A percentile compares a stretch with the other conserved stretches of the same genome.
phyloP scores from a whole-genome alignment of 164 flowering plant species.

The Cinnamomum chago region DNA sequence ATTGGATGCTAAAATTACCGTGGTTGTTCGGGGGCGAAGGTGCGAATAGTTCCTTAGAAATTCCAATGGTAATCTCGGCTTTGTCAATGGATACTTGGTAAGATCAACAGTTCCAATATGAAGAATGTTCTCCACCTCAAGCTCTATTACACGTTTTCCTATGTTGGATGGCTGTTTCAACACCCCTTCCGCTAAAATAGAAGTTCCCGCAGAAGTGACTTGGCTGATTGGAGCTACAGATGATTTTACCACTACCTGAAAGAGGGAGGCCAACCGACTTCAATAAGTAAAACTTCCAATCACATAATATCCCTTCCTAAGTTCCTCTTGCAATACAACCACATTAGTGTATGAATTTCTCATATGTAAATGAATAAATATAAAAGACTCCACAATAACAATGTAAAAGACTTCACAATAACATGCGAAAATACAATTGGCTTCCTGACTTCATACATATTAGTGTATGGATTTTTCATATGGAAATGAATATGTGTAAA shows the following conservation, averaged over 20 bases:
- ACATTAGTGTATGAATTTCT: background rate
- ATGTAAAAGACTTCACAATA: too few species aligned
- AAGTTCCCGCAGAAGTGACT: constrained; percentile 65
- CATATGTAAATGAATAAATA: background rate
- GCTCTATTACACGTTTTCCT: constrained; percentile 57
- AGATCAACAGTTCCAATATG: constrained; percentile 70
- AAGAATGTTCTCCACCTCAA: constrained; percentile 59
- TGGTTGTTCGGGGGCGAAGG: constrained; percentile 76
- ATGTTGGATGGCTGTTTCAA: constrained; percentile 32
- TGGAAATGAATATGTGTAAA: too few species aligned
- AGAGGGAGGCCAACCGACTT: background rate
- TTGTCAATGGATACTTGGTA: constrained; percentile 60
- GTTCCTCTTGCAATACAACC: background rate
- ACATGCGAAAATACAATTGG: background rate
- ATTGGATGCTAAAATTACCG: constrained; percentile 34
- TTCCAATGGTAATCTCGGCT: constrained; percentile 55
- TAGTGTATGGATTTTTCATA: too few species aligned
- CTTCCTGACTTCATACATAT: background rate
- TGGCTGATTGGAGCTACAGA: constrained; percentile 37
- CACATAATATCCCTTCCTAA: background rate
- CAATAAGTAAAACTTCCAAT: background rate
- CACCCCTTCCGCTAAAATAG: constrained; percentile 72
- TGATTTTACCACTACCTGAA: constrained; percentile 68
- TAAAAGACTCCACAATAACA: too few species aligned
- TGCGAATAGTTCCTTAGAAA: constrained; percentile 51